Evolutionary conservation across 2,329 filamentous ascomycete genomes (phyloP).

Genomic region (Bisporella sp.): DNA sequence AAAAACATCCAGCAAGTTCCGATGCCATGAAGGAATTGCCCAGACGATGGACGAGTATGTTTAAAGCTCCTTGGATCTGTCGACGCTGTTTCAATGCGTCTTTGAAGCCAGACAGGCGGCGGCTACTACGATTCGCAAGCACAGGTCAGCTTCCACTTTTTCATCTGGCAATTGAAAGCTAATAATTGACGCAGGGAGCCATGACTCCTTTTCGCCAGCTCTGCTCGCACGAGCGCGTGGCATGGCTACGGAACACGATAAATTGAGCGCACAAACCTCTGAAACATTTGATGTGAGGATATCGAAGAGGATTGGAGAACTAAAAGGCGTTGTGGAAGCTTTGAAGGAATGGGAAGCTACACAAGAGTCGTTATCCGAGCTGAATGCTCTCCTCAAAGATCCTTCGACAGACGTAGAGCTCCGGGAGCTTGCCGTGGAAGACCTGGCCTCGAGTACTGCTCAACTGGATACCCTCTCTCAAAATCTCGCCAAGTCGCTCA

Average conservation of each 20-base stretch:
- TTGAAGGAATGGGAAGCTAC: slow-evolving; percentile 52
- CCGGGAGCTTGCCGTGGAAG: slow-evolving; percentile 70
- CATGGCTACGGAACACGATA: slow-evolving; percentile 50
- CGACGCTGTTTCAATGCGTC: slow-evolving; percentile 38
- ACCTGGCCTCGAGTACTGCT: slow-evolving; percentile 60
- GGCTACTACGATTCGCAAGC: slow-evolving; percentile 35
- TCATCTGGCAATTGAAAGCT: slow-evolving; percentile 1
- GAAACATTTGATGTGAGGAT: slow-evolving; percentile 48
- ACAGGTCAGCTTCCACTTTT: slow-evolving; percentile 28
- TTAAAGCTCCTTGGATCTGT: slow-evolving; percentile 43
- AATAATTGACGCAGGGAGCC: slow-evolving; percentile 15
- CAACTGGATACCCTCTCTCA: slow-evolving; percentile 57
- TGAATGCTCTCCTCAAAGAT: slow-evolving; percentile 41
- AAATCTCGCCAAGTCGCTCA: slow-evolving; percentile 67
- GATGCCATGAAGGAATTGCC: too few species aligned
- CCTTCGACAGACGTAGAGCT: slow-evolving; percentile 56
- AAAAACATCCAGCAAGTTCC: too few species aligned
- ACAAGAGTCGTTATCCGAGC: slow-evolving; percentile 45
- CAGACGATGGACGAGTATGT: slow-evolving; percentile 20
- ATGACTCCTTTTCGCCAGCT: slow-evolving; percentile 36
- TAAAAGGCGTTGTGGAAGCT: slow-evolving; percentile 49
- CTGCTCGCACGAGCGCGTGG: slow-evolving; percentile 54
- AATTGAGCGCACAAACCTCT: slow-evolving; percentile 44
- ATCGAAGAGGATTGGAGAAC: slow-evolving; percentile 55
- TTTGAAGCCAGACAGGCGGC: slow-evolving; percentile 17